Evolutionary conservation across 208 protist species (phyloP), one percentile per base, ranked within the genome.

Genomic region (Trypanosoma platydactyli): DNA sequence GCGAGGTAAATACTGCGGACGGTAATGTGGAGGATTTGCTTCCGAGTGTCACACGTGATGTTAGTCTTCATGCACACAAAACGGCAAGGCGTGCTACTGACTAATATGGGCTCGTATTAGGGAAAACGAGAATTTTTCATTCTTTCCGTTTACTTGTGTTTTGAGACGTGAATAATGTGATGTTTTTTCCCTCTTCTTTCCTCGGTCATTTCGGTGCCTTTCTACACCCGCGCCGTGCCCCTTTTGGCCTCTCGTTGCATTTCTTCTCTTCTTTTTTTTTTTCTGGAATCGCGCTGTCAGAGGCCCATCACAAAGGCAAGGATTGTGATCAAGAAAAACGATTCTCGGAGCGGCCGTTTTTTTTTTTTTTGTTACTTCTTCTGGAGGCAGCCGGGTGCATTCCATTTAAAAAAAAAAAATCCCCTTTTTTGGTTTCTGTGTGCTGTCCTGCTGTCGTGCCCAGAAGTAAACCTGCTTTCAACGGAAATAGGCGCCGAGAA

Each of bases 1-100:
- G 76, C 29, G 79, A 86, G 63, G 50, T 85, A 16, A 68, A 74
- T 79, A 33, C 48, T 12, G 76, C 50, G 11, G 60, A 76, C 3
- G 75, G 52, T 12, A 64, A 41, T 4, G 73, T 76, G 15, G 75
- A 61, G 13, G 79, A 79, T 13, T 70, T 83, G 30, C 72, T 82
- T 1, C 73, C 80, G 0, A 76, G 67, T 30, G 66, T 63, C 45
- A 61, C 52, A 20, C 59, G 59, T 27, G 74, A 74, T 57, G 52
- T 50, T 12, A 20, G 56, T 25, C 60, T 6, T 46, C 22, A 24
- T 4, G 41, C 24, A 18, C 50, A 55, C n/a, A 74, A 58, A n/a
- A 41, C 35, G 30, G 15, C 24, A 22, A 49, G 68, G n/a, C 71
- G 71, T 22, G 71, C 71, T 25, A 76, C 71, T 6, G 71, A 76